Evolutionary conservation across 805 yeast species (phyloP), one percentile per base, ranked within the genome.

Genomic region (Candida methanosorbosa): DNA sequence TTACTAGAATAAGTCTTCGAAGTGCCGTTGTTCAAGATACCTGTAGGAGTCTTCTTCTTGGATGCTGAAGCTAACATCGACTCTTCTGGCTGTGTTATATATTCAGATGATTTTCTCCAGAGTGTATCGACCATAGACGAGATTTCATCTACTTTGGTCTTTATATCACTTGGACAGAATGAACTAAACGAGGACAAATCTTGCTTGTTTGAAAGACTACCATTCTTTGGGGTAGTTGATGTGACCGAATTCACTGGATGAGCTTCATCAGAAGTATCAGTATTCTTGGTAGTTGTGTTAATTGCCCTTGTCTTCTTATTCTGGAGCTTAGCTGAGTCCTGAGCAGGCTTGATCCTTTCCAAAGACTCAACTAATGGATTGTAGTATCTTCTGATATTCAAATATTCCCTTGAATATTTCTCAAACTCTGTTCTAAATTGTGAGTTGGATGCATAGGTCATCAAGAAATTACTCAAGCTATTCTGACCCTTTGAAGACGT

Each of bases 351-450:
- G 4, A 72, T 47, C 40, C 92, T 60, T 29, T 68, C 64, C 21
- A 84, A 54, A 2, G 85, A 71, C 32, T 75, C 81, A 5, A 72
- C 69, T 2, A 82, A 59, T 1, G 95, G 94, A 43, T 84, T 84
- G 27, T 63, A 60, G 54, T 78, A 73, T 39, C 92, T 64, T 48
- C 87, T 61, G 0, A 81, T 78, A 43, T 72, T 80, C 29, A 77
- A 61, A 43, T 77, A 81, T 48, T 84, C 94, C 40, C 88, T 66
- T 12, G 87, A 74, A 22, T 82, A 68, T 40, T 84, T 66, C 52
- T 85, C 95, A 49, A 76, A 81, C 49, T 82, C 92, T n/a, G 85
- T 70, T 43, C 84, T 68, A 7, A 74, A 67, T 40, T 73, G 80
- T 16, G 78, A 61, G 33, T 59, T 70, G 6, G 76, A 68, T 29